Percentiles rank a stretch among this genome's conserved stretches.
Evolutionary conservation across 805 yeast genomes (phyloP).

Genomic region (Metschnikowia kunwiensis): DNA sequence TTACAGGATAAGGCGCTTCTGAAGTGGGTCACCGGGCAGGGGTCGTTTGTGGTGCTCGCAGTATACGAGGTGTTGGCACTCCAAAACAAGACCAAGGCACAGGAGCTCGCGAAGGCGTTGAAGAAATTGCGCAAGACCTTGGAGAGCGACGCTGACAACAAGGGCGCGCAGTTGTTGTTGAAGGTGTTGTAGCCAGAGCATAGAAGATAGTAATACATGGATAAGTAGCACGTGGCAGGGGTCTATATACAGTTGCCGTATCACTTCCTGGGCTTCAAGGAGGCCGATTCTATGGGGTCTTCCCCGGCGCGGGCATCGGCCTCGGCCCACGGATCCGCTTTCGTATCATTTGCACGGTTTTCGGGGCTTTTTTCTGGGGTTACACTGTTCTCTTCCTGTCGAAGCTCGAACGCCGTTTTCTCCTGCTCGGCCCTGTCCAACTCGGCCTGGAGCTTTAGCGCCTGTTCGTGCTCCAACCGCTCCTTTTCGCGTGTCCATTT

Average conservation of each 20-base stretch:
- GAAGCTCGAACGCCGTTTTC: constrained; percentile 12
- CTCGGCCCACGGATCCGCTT: constrained; percentile 34
- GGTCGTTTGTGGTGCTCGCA: constrained; percentile 80
- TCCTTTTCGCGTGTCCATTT: constrained; percentile 39
- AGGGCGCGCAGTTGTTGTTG: constrained; percentile 52
- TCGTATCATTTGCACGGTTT: neutral
- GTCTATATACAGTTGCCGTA: too few relatives aligned
- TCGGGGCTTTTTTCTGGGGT: neutral
- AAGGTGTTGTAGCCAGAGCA: too few relatives aligned
- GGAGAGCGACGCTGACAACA: constrained; percentile 50
- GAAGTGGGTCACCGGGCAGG: constrained; percentile 63
- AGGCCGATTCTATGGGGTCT: constrained; percentile 38
- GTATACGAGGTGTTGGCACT: constrained; percentile 63
- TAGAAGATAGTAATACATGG: too few relatives aligned
- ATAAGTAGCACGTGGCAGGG: too few relatives aligned
- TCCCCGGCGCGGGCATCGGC: constrained; percentile 26
- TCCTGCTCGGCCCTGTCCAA: constrained; percentile 22
- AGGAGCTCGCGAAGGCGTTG: constrained; percentile 51
- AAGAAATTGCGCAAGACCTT: constrained; percentile 46
- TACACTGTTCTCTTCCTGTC: neutral
- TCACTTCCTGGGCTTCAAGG: constrained; percentile 35
- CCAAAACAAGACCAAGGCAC: constrained; percentile 35
- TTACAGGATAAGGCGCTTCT: constrained; percentile 43
- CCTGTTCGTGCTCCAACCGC: constrained; percentile 32
- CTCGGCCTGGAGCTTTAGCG: constrained; percentile 30